Conservation (phyloP, 2,329 filamentous ascomycete species). For the Tolypocladium paradoxum region DNA sequence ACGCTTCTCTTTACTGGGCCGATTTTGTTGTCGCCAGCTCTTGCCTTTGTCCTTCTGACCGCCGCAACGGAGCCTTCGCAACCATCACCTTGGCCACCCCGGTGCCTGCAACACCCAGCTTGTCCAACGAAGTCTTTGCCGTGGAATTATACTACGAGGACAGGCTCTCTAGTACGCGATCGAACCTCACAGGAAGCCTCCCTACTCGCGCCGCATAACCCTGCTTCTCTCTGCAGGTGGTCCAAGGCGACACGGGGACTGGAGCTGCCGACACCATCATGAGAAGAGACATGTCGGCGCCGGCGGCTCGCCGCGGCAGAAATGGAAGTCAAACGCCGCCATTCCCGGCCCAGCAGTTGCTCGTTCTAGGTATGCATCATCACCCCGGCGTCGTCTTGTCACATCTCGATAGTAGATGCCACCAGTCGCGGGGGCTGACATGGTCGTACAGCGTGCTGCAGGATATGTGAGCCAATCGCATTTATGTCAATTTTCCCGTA, state of each 20-base stretch:
- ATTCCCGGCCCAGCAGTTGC: slow-evolving; percentile 35
- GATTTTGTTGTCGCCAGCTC: neutral
- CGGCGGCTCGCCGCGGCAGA: slow-evolving; percentile 12
- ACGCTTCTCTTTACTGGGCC: neutral
- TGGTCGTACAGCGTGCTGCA: slow-evolving; percentile 59
- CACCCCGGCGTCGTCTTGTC: neutral
- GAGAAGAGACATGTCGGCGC: slow-evolving; percentile 16
- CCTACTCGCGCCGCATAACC: neutral
- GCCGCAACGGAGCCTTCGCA: neutral
- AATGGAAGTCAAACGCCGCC: slow-evolving; percentile 15
- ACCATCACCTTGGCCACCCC: neutral
- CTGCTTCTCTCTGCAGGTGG: neutral
- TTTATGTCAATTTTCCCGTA: slow-evolving; percentile 99
- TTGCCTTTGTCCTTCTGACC: neutral
- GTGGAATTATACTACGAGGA: neutral
- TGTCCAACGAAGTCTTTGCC: neutral
- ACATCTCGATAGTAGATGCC: neutral
- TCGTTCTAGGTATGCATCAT: slow-evolving; percentile 36
- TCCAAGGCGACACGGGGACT: neutral
- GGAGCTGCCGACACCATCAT: slow-evolving; percentile 9
- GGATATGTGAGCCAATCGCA: slow-evolving; percentile 96
- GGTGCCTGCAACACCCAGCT: neutral
- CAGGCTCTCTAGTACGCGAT: neutral
- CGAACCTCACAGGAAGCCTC: neutral
- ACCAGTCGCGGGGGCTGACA: neutral